Evolutionary conservation across 2,329 filamentous ascomycete genomes (phyloP), one percentile per base, ranked within the genome.

Genomic region (Colletotrichum navitas): DNA sequence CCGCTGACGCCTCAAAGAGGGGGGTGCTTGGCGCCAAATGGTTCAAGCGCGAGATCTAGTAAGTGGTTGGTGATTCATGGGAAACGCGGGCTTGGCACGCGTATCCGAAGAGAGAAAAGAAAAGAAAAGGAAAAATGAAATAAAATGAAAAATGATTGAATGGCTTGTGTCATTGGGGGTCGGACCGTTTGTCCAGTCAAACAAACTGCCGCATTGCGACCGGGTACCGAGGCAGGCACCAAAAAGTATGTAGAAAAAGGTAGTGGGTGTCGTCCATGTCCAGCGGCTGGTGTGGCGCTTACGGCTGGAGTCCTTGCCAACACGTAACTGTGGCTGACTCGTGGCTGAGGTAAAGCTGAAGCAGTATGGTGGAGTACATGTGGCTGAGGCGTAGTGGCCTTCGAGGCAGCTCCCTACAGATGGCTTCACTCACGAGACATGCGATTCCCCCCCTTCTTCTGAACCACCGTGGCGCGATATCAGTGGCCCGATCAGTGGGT

Each of bases 401-500:
- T 55, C 51, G 18, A 36, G 21, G 6, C 32, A n/a, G 21, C 18
- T 24, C 21, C 34, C 52, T 21, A 43, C 55, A 24, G 34, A 59
- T 65, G 43, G 52, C 66, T 63, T 63, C 49, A 54, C 47, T 7
- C 55, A 18, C 55, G 5, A 3, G 18, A 14, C 54, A 56, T 41
- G 7, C 26, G 21, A 18, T 43, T 7, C 36, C 54, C 36, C 32
- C n/a, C 45, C 34, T 5, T 14, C 11, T 24, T 41, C 8, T 45
- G n/a, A 43, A 61, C 58, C 68, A 62, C 64, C 68, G 68, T 63
- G 68, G 68, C 64, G 63, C 68, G 51, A 71, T 58, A 55, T 71
- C 59, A 68, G 51, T 63, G 64, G 64, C 45, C 65, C 59, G 54
- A 54, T 34, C 26, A 29, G 29, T 52, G 65, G 65, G 29, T 29